Conservation (phyloP, 768 basidiomycete species). For the Hortiboletus campestris region DNA sequence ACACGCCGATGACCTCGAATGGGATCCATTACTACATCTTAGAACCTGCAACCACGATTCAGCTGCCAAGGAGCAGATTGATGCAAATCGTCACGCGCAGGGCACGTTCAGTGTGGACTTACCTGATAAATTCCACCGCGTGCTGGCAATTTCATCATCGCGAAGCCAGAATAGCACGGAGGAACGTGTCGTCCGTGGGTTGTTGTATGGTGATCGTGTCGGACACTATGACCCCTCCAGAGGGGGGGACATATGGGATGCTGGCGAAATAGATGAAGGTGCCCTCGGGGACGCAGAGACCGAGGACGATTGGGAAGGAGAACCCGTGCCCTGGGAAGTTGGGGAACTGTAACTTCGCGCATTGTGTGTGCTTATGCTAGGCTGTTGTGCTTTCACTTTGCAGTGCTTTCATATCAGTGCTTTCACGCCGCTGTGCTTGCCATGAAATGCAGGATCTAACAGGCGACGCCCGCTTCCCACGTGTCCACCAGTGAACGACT, state of each 20-base stretch:
- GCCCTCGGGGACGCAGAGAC: slow-evolving; percentile 45
- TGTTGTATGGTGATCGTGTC: slow-evolving; percentile 58
- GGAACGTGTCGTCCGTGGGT: slow-evolving; percentile 54
- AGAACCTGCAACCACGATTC: slow-evolving; percentile 25
- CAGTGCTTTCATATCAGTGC: slow-evolving; percentile 34
- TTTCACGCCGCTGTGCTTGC: slow-evolving; percentile 24
- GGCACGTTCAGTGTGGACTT: slow-evolving; percentile 53
- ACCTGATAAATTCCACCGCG: slow-evolving; percentile 61
- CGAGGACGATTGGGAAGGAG: slow-evolving; percentile 72
- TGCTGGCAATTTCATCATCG: slow-evolving; percentile 59
- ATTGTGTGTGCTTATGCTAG: slow-evolving; percentile 31
- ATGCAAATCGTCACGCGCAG: slow-evolving; percentile 34
- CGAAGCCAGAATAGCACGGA: slow-evolving; percentile 41
- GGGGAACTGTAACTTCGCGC: slow-evolving; percentile 57
- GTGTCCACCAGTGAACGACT: slow-evolving; percentile 14
- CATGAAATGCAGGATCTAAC: slow-evolving; percentile 24
- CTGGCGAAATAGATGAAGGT: slow-evolving; percentile 57
- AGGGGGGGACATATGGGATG: slow-evolving; percentile 76
- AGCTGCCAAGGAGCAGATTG: slow-evolving; percentile 10
- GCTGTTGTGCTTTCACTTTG: slow-evolving; percentile 25
- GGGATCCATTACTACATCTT: slow-evolving; percentile 30
- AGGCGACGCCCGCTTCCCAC: slow-evolving; percentile 24
- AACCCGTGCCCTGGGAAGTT: slow-evolving; percentile 78
- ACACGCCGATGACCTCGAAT: slow-evolving; percentile 22
- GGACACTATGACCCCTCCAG: slow-evolving; percentile 58